Conservation (phyloP, 768 basidiomycete species). For the Russula lepida region DNA sequence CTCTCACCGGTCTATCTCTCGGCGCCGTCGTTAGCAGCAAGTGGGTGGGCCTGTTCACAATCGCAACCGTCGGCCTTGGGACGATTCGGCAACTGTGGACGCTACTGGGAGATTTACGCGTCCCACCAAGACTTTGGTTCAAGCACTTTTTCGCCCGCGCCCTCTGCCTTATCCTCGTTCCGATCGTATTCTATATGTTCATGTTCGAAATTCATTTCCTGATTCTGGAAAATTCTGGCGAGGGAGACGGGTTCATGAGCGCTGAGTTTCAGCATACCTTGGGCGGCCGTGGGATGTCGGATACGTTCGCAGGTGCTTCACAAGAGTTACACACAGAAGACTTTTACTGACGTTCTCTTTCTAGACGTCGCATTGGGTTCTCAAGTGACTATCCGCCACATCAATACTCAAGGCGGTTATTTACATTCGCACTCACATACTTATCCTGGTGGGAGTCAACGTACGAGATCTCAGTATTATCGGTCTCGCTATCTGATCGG, state of each 20-base stretch:
- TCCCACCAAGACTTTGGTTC: constrained; percentile 66
- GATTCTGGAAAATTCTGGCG: constrained; percentile 82
- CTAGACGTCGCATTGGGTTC: constrained; percentile 84
- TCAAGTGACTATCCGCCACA: constrained; percentile 71
- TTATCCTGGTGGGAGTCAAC: constrained; percentile 86
- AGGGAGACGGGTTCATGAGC: constrained; percentile 99
- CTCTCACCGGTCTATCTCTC: constrained; percentile 77
- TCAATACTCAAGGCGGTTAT: constrained; percentile 99
- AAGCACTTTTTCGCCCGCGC: constrained; percentile 86
- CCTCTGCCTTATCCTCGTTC: constrained; percentile 80
- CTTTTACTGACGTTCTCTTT: background rate
- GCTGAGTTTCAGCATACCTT: constrained; percentile 97
- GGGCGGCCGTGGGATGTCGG: constrained; percentile 79
- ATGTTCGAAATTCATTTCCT: constrained; percentile 97
- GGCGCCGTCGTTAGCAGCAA: constrained; percentile 93
- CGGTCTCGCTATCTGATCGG: background rate
- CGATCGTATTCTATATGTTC: constrained; percentile 84
- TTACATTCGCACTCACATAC: constrained; percentile 88
- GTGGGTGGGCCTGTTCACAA: constrained; percentile 98
- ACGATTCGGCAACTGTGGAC: constrained; percentile 84
- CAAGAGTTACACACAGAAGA: background rate
- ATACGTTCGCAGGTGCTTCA: constrained; percentile 77
- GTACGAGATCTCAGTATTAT: constrained; percentile 38
- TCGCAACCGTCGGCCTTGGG: constrained; percentile 83
- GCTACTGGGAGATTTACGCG: constrained; percentile 77